Percentiles rank a stretch among this genome's conserved stretches.
phyloP scores from a whole-genome alignment of 2,329 filamentous ascomycete species.

The Microdochium nivale region DNA sequence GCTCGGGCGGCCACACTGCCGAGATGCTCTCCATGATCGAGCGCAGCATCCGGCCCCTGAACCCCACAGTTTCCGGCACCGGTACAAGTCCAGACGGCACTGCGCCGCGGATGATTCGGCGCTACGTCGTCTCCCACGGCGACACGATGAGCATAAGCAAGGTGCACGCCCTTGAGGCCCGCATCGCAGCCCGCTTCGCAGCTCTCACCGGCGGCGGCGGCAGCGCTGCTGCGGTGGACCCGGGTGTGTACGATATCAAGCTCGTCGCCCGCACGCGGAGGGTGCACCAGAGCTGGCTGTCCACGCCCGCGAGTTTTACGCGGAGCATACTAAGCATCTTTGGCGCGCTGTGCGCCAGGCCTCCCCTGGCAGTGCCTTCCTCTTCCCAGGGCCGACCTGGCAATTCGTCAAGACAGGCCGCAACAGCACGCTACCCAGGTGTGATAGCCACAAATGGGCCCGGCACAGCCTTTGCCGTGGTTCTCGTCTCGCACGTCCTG shows the following conservation, averaged over 20 bases:
- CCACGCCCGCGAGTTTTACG: constrained; percentile 53
- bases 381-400: constrained; percentile 16
- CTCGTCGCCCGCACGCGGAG: constrained; percentile 67
- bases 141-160: constrained; percentile 63
- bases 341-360: constrained; percentile 37
- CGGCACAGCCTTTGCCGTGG: constrained; percentile 74
- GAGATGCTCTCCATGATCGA: constrained; percentile 86
- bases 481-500: constrained; percentile 37
- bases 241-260: constrained; percentile 53
- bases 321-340: constrained; percentile 53
- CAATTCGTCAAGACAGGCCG: no score
- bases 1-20: constrained; percentile 87
- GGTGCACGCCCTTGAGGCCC: constrained; percentile 47
- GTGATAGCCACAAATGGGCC: constrained; percentile 83
- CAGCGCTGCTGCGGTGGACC: no score
- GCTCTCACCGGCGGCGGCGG: constrained; percentile 9
- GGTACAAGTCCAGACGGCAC: neutral
- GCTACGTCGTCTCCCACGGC: constrained; percentile 72
- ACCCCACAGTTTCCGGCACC: constrained; percentile 33
- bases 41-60: constrained; percentile 41
- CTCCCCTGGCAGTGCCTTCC: constrained; percentile 17
- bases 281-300: constrained; percentile 73
- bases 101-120: constrained; percentile 49
- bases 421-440: constrained; percentile 46
- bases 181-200: constrained; percentile 18